Evolutionary conservation across 2,329 filamentous ascomycete genomes (phyloP).

Genomic region (Biscogniauxia sp.): DNA sequence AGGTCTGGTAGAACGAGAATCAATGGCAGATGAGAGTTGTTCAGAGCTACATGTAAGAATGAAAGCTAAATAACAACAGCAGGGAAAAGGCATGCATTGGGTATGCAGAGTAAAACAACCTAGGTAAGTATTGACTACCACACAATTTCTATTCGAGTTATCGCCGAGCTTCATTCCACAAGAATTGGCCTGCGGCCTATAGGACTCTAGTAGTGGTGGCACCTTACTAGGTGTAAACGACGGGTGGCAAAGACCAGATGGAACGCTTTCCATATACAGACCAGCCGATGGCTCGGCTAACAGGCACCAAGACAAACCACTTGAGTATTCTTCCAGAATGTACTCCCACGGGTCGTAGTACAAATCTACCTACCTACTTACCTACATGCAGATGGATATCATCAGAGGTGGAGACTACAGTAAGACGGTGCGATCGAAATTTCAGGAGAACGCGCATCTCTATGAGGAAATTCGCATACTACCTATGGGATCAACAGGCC

Average conservation of each 20-base stretch:
- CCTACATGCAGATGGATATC: too few species aligned
- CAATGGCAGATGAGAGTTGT: background rate
- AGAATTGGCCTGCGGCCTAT: background rate
- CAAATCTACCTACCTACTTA: conserved; percentile 6
- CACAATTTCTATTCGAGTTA: background rate
- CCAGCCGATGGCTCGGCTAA: background rate
- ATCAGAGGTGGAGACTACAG: conserved; percentile 12
- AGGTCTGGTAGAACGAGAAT: background rate
- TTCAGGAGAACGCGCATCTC: background rate
- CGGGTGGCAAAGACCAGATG: background rate
- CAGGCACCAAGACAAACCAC: background rate
- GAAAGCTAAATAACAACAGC: background rate
- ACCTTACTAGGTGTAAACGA: background rate
- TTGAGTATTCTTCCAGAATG: background rate
- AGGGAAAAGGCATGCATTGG: too few species aligned
- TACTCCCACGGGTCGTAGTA: background rate
- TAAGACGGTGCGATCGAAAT: conserved; percentile 8
- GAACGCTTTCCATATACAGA: background rate
- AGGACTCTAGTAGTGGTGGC: background rate
- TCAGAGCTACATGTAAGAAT: background rate
- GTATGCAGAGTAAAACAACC: too few species aligned
- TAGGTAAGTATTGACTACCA: background rate
- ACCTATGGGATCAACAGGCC: background rate
- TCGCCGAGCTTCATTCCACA: background rate
- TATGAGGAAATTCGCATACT: background rate